Base-by-base conservation (phyloP, 805 yeast species). In the Brettanomyces custersianus region DNA sequence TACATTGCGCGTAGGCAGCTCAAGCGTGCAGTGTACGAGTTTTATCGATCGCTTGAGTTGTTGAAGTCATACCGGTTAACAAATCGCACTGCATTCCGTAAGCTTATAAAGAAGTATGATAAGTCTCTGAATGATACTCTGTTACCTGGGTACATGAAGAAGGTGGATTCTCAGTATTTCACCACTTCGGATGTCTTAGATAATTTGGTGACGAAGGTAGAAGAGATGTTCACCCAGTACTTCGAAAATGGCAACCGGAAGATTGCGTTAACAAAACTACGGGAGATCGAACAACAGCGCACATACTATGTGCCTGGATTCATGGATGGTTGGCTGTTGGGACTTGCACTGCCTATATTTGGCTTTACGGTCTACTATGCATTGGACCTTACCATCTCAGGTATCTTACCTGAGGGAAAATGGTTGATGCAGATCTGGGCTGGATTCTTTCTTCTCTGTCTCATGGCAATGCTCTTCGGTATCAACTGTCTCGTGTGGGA, bases 91-190 rank as follows among this genome's bases (percentile, higher is more conserved):
- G 98, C 94, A 0, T 76, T 88, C 49, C 71, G 95, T 35, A 92
- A 92, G 50, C 77, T 92, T 49, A 67, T 86, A 40, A 92, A 92
- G 52, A 92, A 92, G 55, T 88, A 75, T 53, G 98, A 92, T 58
- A 92, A 92, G 50, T 67, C 79, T 4, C 67, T 78, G 2, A 52
- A 62, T 10, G 62, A 72, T 8, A 46, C 62, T 1, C 45, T 68
- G 4, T 62, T 74, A 10, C 54, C 60, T 1, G 42, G 53, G 3
- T 85, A 75, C 50, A 67, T 79, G 75, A 65, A 64, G 16, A 72
- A 70, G 36, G 69, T 83, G 5, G 76, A 77, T 41, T 45, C 52
- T 3, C 55, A 77, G n/a, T 67, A 75, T 46, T 79, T 82, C 51
- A 67, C 71, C 21, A 65, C 75, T 5, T 75, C 84, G 43, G 83